Base-by-base conservation (phyloP, 139 green algal genomes). In the Desmodesmus armatus region DNA sequence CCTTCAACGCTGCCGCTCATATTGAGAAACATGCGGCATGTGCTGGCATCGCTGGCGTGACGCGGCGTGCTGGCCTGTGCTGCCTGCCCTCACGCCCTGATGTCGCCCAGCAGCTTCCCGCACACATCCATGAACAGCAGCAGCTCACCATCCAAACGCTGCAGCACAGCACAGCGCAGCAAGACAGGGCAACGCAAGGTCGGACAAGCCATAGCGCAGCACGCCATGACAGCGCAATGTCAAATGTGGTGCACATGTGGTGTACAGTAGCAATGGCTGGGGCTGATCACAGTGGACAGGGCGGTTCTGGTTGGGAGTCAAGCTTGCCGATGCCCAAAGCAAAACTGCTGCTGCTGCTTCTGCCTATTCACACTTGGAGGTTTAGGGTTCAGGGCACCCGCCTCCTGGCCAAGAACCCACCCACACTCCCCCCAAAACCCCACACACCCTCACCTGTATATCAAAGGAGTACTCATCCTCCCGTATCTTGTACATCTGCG, bases 391-490 rank as follows among this genome's bases (percentile, higher is more conserved):
- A n/a, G n/a, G n/a, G n/a, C n/a, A n/a, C n/a, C n/a, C n/a, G n/a
- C n/a, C n/a, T n/a, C n/a, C n/a, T n/a, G n/a, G n/a, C n/a, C n/a
- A n/a, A n/a, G n/a, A n/a, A n/a, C n/a, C n/a, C n/a, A n/a, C n/a
- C n/a, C n/a, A n/a, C n/a, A n/a, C n/a, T n/a, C n/a, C n/a, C n/a
- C n/a, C n/a, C n/a, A n/a, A n/a, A n/a, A n/a, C n/a, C n/a, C n/a
- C 13, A 5, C 71, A 11, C 17, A 0, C 29, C 6, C 89, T 67
- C 67, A 92, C 90, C 92, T 99, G 97, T 33, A 99, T 82, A 89
- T 99, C 97, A 0, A 99, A 87, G 6, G 96, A 76, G 87, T 98
- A 99, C 86, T 99, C 95, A 17, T 97, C 95, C 35, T 99, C 97
- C 51, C 94, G 87, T 41, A 97, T 74, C 72, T 97, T 97, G 91